Base-by-base conservation (phyloP, 2,329 filamentous ascomycete species). In the Cladosporium sp. region DNA sequence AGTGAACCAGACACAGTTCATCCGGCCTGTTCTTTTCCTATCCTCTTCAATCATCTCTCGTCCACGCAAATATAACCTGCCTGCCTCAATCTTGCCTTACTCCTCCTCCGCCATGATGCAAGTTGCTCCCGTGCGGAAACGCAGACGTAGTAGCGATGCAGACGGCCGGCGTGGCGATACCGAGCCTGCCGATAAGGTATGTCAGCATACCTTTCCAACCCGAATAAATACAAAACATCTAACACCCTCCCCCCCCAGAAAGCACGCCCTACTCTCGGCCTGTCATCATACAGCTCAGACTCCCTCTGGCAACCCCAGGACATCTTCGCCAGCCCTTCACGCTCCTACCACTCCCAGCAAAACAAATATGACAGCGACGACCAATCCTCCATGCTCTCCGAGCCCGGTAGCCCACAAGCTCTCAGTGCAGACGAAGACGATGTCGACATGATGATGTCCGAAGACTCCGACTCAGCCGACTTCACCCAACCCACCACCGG, bases 331-430 rank as follows among this genome's bases (percentile, higher is more conserved):
- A 46, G 49, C 20, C 42, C 49, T 4, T 51, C 49, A 5, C 35
- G 36, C 4, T 46, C 41, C 3, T 45, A 40, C 29, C 42, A 51
- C 19, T 45, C 49, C 16, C 52, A 59, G 32, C 59, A 60, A 43
- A 54, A 54, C 30, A 61, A 61, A 35, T 63, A 66, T 52, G 61
- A 65, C 49, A 62, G 60, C 53, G 59, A 64, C 36, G 59, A 61
- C 27, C 58, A 61, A 13, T 63, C 61, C 9, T 63, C 61, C 25
- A 59, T 64, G 53, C 51, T 60, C 16, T 65, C 62, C 1, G 63
- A 66, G 42, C 60, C 60, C 6, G 62, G 62, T 22, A 64, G 61
- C 48, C 59, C 59, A 5, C 62, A 62, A 47, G 60, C 62, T 40
- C 41, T 61, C 16, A 53, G 53, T 18, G 60, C 60, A 3, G 60